Conservation (phyloP, 2,329 filamentous ascomycete genomes). For the Cordyceps militaris region DNA sequence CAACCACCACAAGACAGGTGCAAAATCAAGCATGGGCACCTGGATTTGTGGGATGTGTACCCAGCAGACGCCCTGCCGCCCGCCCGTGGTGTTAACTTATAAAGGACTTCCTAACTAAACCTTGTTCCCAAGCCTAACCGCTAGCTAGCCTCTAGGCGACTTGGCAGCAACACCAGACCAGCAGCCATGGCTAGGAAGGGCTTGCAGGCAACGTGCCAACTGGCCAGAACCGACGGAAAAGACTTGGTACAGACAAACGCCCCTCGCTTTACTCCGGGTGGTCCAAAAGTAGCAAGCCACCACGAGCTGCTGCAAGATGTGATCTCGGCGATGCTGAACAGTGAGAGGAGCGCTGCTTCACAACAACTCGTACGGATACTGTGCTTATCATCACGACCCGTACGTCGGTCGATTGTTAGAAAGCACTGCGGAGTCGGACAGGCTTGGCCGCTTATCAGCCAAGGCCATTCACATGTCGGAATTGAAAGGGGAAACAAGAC, state of each 20-base stretch:
- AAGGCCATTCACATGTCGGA: not conserved
- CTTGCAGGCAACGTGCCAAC: not conserved
- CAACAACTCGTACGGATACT: not conserved
- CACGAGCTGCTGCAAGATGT: constrained; percentile 7
- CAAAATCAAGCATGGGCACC: not conserved
- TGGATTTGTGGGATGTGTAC: not conserved
- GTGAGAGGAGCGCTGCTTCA: not conserved
- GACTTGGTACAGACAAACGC: not conserved
- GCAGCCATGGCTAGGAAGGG: not conserved
- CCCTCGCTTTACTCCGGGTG: not conserved
- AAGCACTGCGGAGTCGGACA: not conserved
- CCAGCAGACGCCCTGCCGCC: not conserved
- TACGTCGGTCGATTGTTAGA: too few relatives aligned
- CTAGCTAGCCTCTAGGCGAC: not conserved
- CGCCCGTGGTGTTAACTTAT: not conserved
- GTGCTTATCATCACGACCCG: not conserved
- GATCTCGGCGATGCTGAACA: not conserved
- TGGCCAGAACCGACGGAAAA: not conserved
- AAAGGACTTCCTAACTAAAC: not conserved
- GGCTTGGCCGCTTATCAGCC: constrained; percentile 1
- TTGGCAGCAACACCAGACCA: constrained; percentile 1
- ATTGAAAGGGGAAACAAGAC: not conserved
- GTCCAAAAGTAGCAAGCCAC: not conserved
- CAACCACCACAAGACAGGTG: not conserved
- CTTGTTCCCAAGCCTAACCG: constrained; percentile 3